Conservation (phyloP, 148 eudicot genomes). For the Heliamphora exappendiculata region DNA sequence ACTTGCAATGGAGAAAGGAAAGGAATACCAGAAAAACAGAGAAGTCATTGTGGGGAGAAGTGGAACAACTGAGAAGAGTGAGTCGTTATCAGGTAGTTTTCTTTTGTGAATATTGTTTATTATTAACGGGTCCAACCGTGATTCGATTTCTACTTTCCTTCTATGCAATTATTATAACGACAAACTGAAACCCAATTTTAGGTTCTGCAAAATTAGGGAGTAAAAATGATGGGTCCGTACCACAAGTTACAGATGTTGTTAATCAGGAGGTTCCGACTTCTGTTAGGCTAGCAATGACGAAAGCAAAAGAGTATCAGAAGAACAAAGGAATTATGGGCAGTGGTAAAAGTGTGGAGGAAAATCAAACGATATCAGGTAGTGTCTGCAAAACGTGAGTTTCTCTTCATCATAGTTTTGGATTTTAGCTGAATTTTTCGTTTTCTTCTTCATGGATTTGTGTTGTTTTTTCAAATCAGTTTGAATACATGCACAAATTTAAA, state of each 20-base stretch:
- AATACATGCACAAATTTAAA: no score
- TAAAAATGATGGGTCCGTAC: slow-evolving; percentile 10
- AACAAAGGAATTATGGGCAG: slow-evolving; percentile 20
- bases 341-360: slow-evolving; percentile 8
- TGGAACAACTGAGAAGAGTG: slow-evolving; percentile 9
- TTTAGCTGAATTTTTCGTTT: not conserved
- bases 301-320: slow-evolving; percentile 32
- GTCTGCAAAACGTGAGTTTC: slow-evolving; percentile 16
- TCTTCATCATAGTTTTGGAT: slow-evolving; percentile 6
- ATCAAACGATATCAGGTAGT: slow-evolving; percentile 22
- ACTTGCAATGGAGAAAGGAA: slow-evolving; percentile 27
- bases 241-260: slow-evolving; percentile 6
- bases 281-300: slow-evolving; percentile 35
- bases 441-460: no score
- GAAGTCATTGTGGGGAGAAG: not conserved
- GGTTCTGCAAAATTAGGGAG: slow-evolving; percentile 8
- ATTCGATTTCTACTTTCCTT: not conserved
- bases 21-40: slow-evolving; percentile 6
- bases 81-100: slow-evolving; percentile 19
- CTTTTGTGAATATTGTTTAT: not conserved
- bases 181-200: slow-evolving; percentile 10
- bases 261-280: slow-evolving; percentile 20
- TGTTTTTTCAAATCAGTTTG: no score
- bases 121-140: not conserved
- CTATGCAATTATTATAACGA: not conserved